These are phyloP conservation scores for Piedraia hortae DNA, from an alignment of 2,329 filamentous ascomycete species.

Conservation along the genomic window DNA sequence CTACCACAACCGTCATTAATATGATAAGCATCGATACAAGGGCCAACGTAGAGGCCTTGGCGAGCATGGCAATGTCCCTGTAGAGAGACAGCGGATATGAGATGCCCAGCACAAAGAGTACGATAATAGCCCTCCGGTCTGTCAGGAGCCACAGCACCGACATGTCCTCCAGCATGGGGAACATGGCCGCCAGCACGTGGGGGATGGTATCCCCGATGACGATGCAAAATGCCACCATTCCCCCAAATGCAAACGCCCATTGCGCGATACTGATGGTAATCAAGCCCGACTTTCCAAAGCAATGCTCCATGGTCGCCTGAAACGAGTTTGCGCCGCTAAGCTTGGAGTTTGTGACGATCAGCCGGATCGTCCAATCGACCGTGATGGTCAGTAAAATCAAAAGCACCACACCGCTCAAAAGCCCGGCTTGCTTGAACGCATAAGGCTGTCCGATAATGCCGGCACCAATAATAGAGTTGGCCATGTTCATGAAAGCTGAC, in stretches of 20 bases:
- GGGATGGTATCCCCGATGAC: conserved; percentile 94
- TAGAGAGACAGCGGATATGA: conserved; percentile 85
- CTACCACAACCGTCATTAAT: conserved; percentile 59
- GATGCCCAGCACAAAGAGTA: conserved; percentile 60
- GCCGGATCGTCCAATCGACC: conserved; percentile 89
- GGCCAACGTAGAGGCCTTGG: conserved; percentile 83
- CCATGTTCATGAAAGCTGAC: conserved; percentile 98
- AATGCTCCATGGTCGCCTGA: conserved; percentile 84
- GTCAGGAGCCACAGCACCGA: conserved; percentile 61
- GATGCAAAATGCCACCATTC: conserved; percentile 94
- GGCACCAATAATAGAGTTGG: conserved; percentile 78
- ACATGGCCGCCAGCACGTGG: conserved; percentile 58
- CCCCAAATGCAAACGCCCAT: conserved; percentile 95
- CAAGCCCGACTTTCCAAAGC: conserved; percentile 67
- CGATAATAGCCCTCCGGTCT: conserved; percentile 57
- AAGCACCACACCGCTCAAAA: conserved; percentile 52
- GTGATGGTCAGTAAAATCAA: conserved; percentile 54
- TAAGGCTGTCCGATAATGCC: conserved; percentile 65
- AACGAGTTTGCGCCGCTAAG: conserved; percentile 81
- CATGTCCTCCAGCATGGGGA: conserved; percentile 43
- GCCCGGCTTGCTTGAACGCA: conserved; percentile 76
- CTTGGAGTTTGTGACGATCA: conserved; percentile 96
- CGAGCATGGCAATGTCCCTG: conserved; percentile 90
- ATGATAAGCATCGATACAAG: conserved; percentile 84
- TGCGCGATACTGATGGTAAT: conserved; percentile 79